Base-by-base conservation (phyloP, 441 rosid genomes). In the Cnidoscolus chayamansa region DNA sequence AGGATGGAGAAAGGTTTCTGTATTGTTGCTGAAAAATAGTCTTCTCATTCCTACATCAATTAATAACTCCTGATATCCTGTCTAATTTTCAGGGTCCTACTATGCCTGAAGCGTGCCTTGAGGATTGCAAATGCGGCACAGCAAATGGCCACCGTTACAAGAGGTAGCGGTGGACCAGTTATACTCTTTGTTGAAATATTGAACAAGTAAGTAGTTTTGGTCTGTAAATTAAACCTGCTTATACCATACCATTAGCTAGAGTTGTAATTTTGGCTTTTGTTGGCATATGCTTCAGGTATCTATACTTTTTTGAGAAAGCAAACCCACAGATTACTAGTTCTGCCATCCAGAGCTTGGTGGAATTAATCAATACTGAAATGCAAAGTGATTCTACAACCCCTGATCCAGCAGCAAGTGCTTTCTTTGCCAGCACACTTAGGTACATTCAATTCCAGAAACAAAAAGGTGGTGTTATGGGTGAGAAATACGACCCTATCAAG, bases 111-210 rank as follows among this genome's bases (percentile, higher is more conserved):
- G 84, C 96, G 98, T 74, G 98, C 97, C 55, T 71, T 95, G 71
- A 91, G 95, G 79, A 95, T 95, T 71, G 99, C 99, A 68, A 90
- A 89, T 76, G 92, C 97, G 53, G 97, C 96, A 67, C 98, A 95
- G 80, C 98, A 92, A 72, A 87, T 95, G 95, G 81, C 88, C 68
- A 88, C 69, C 77, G 88, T 81, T 67, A 74, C 92, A 43, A 86
- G 89, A 67, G 97, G 95, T 72, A 85, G 86, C 83, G 78, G 86
- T 19, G 98, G 92, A 74, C 89, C 95, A 19, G 88, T 85, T 37
- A 77, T 81, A 2, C 95, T 95, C 70, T 93, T 93, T 71, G 93
- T 93, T 19, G 99, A 95, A 84, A 91, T 95, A 77, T 76, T 95
- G 76, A 95, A 95, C 87, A 95, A 95, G 99, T 93, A 84, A 72